phyloP scores from a whole-genome alignment of 805 yeast genomes.

The Wickerhamiella qilinensis region DNA sequence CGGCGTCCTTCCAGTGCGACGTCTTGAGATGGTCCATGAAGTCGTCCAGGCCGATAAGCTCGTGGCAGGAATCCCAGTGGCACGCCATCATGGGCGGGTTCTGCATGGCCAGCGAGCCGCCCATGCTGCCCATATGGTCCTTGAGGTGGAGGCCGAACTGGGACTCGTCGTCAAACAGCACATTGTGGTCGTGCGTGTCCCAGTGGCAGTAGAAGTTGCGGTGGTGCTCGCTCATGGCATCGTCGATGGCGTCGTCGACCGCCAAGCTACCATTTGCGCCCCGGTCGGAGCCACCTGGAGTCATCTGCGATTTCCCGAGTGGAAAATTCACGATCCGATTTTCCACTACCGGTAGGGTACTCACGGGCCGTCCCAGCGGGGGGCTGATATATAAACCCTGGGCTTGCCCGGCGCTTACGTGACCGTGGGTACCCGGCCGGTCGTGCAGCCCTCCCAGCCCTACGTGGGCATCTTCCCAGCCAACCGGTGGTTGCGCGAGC shows the following conservation, averaged over 20 bases:
- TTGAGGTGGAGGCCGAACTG: slow-evolving; percentile 19
- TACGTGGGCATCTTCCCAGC: no score
- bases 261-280: not conserved
- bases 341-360: not conserved
- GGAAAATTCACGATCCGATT: no score
- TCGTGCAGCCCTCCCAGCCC: no score
- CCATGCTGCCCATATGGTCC: slow-evolving; percentile 9
- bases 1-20: slow-evolving; percentile 16
- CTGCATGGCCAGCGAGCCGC: not conserved
- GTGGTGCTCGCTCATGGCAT: not conserved
- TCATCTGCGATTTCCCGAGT: not conserved
- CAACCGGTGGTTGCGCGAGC: no score
- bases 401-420: no score
- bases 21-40: slow-evolving; percentile 14
- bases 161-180: slow-evolving; percentile 14
- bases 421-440: no score
- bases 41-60: slow-evolving; percentile 16
- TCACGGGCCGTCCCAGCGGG: no score
- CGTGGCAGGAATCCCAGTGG: slow-evolving; percentile 27
- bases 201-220: slow-evolving; percentile 21
- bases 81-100: slow-evolving; percentile 16
- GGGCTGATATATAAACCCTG: no score
- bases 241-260: not conserved
- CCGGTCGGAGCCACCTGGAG: not conserved
- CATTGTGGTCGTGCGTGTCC: slow-evolving; percentile 21